phyloP scores from a whole-genome alignment of 768 basidiomycete species.

The Naganishia randhawae region DNA sequence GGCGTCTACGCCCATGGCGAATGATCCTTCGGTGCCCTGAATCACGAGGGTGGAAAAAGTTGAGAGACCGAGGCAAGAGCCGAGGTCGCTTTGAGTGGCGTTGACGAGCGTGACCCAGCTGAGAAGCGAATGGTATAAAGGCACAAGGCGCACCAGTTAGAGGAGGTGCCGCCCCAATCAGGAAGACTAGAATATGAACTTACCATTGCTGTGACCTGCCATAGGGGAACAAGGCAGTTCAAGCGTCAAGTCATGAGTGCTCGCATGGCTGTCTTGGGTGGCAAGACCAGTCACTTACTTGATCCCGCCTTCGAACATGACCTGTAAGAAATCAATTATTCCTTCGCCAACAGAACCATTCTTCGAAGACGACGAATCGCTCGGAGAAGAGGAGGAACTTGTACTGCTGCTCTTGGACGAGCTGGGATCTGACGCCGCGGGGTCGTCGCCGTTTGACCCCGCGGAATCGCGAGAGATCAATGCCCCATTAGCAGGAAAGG shows the following conservation, averaged over 20 bases:
- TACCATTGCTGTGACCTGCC: slow-evolving; percentile 19
- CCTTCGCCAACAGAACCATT: neutral
- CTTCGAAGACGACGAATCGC: neutral
- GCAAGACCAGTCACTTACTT: neutral
- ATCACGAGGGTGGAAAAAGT: slow-evolving; percentile 38
- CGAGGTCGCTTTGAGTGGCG: slow-evolving; percentile 47
- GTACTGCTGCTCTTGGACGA: neutral
- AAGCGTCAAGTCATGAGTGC: neutral
- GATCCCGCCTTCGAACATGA: slow-evolving; percentile 10
- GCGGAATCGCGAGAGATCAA: neutral
- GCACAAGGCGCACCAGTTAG: neutral
- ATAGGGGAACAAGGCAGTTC: neutral
- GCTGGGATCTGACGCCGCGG: neutral
- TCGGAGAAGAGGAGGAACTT: neutral
- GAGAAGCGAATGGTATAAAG: neutral
- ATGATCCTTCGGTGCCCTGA: slow-evolving; percentile 32
- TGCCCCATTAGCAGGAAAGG: neutral
- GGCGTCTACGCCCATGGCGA: slow-evolving; percentile 37
- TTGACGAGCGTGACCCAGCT: slow-evolving; percentile 46
- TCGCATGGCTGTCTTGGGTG: too few relatives aligned
- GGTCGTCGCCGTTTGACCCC: neutral
- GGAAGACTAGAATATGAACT: neutral
- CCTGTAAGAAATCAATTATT: slow-evolving; percentile 19
- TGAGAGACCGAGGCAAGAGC: slow-evolving; percentile 41
- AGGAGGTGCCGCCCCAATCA: neutral